phyloP scores from a whole-genome alignment of 108 stramenopile genomes.

The Ochromonas danica region DNA sequence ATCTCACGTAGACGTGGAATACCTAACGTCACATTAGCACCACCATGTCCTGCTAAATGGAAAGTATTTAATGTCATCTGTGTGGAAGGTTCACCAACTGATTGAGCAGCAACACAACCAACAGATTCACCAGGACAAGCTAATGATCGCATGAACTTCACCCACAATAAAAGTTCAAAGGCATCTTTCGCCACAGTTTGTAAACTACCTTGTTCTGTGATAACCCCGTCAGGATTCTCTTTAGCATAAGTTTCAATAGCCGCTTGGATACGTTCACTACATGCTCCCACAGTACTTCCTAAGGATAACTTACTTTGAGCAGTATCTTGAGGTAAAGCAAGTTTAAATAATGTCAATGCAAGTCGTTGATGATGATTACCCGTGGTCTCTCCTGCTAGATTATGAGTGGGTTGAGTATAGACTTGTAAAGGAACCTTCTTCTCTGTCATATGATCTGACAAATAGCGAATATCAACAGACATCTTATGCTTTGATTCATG shows the following conservation, averaged over 20 bases:
- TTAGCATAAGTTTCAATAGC: slow-evolving; percentile 39
- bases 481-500: neutral
- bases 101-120: slow-evolving; percentile 93
- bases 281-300: neutral
- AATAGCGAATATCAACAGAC: slow-evolving; percentile 25
- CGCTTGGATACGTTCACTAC: slow-evolving; percentile 48
- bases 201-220: slow-evolving; percentile 18
- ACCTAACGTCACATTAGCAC: slow-evolving; percentile 93
- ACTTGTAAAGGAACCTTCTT: slow-evolving; percentile 42
- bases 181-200: slow-evolving; percentile 37
- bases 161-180: slow-evolving; percentile 62
- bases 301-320: slow-evolving; percentile 26
- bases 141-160: slow-evolving; percentile 84
- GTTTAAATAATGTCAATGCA: slow-evolving; percentile 44
- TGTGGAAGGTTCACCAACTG: slow-evolving; percentile 95
- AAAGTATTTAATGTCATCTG: slow-evolving; percentile 99
- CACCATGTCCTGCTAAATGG: slow-evolving; percentile 95
- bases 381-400: neutral
- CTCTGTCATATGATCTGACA: slow-evolving; percentile 10
- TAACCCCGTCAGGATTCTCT: slow-evolving; percentile 38
- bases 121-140: slow-evolving; percentile 98
- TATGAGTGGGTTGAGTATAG: neutral
- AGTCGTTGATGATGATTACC: neutral
- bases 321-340: slow-evolving; percentile 26
- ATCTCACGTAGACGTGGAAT: slow-evolving; percentile 98